Evolutionary conservation across 352 stramenopile species (phyloP).

Genomic region (Phytophthora pinifolia): DNA sequence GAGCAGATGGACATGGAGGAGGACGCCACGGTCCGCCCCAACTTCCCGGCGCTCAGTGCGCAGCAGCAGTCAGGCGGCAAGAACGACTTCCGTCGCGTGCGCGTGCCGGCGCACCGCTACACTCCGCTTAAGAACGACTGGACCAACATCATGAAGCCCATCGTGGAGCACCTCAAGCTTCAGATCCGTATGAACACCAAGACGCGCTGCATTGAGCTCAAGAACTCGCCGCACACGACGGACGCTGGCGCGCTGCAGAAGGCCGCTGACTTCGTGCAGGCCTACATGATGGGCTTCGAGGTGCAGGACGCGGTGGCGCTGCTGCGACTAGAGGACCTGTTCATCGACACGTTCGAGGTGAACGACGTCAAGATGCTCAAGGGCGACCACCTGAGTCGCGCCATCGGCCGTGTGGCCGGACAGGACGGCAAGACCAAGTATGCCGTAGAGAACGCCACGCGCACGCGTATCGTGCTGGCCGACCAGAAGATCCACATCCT

Average conservation of each 20-base stretch:
- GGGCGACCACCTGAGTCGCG: constrained; percentile 98
- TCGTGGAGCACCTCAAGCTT: constrained; percentile 98
- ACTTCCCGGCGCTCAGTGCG: constrained; percentile 78
- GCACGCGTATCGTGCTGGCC: constrained; percentile 98
- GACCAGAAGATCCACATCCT: constrained; percentile 99
- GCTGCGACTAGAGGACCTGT: constrained; percentile 98
- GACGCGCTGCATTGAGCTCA: constrained; percentile 98
- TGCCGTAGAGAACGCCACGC: constrained; percentile 99
- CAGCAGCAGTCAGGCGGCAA: constrained; percentile 83
- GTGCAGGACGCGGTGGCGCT: constrained; percentile 97
- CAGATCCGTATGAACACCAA: constrained; percentile 99
- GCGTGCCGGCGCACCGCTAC: constrained; percentile 96
- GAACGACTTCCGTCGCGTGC: constrained; percentile 95
- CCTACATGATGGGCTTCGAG: constrained; percentile 99
- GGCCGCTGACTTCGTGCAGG: constrained; percentile 96
- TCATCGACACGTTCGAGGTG: constrained; percentile 98
- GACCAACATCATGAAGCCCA: constrained; percentile 98
- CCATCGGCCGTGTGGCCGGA: constrained; percentile 97
- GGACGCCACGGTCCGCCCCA: constrained; percentile 46
- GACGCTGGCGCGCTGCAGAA: constrained; percentile 97
- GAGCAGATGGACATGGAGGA: constrained; percentile 65
- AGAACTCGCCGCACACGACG: constrained; percentile 93
- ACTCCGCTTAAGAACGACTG: constrained; percentile 99
- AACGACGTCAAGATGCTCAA: constrained; percentile 97
- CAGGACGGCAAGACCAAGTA: constrained; percentile 99